Evolutionary conservation across 345 rosid species (phyloP), one percentile per base, ranked within the genome.

Genomic region (Dimocarpus longan): DNA sequence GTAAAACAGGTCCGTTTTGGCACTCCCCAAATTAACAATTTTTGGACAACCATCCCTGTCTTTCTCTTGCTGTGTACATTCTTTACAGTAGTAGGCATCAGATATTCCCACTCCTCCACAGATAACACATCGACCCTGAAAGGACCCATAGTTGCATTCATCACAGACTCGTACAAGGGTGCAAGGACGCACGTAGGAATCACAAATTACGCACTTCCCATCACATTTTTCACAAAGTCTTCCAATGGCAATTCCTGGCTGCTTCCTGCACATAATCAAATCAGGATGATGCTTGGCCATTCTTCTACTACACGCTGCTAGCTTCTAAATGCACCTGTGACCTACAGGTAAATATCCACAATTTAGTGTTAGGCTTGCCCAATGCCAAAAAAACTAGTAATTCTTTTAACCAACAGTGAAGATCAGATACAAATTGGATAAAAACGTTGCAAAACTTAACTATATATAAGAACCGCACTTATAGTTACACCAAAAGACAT

Each of bases 211-310:
- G 54, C 89, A 86, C 73, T 86, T 86, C 73, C 89, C 89, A 66
- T 86, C 89, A 54, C 82, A 80, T 60, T 86, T 86, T 80, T 84
- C 89, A 46, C 89, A 86, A 9, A 86, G 83, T 54, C 87, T 72
- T 80, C 89, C 89, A 66, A 86, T 84, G 62, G 85, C 89, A 52
- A 87, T 86, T 19, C 87, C 89, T 6, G 89, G 89, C 77, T 86
- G 87, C 85, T 86, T 86, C 74, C 87, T 57, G 80, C 87, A 86
- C 89, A 86, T 86, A 43, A 86, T 86, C 80, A 86, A 82, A 84
- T 86, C 87, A 52, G 87, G 89, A 82, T 86, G 89, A 78, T 86
- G 87, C 85, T 86, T 86, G 50, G 89, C 89, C 89, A 86, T 86
- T 72, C 48, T 78, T 63, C 54, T 71, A 60, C 50, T 18, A 28